Conservation (phyloP, 495 filamentous ascomycete species). For the Aspergillus olivimuriae region DNA sequence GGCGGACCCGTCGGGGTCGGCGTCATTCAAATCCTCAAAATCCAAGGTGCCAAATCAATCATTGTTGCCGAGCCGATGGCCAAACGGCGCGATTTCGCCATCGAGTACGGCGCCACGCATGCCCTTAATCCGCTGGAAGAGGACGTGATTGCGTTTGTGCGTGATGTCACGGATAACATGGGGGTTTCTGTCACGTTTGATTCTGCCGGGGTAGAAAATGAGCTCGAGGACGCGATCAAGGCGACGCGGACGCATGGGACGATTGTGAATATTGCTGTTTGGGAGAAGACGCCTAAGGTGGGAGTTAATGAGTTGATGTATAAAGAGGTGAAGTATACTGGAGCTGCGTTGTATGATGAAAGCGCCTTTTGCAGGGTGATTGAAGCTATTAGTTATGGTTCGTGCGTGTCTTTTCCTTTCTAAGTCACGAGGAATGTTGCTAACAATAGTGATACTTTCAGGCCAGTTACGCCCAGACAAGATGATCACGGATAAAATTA, state of each 20-base stretch:
- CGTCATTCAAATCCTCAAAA: conserved; percentile 47
- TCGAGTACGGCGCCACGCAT: background rate
- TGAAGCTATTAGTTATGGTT: no score
- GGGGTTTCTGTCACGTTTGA: conserved; percentile 4
- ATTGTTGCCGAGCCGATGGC: conserved; percentile 29
- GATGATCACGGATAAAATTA: conserved; percentile 3
- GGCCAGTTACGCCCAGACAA: no score
- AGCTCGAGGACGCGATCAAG: background rate
- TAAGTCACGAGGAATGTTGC: background rate
- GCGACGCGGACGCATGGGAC: background rate
- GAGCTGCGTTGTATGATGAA: background rate
- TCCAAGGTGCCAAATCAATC: conserved; percentile 42
- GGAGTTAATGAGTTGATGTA: conserved; percentile 1
- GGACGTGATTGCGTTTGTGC: background rate
- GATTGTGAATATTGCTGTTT: conserved; percentile 6
- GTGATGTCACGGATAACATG: background rate
- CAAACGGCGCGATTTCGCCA: background rate
- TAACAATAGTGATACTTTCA: no score
- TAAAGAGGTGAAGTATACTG: background rate
- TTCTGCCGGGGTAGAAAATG: background rate
- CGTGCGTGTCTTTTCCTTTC: no score
- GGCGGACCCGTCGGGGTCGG: conserved; percentile 55
- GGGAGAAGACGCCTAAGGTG: conserved; percentile 1
- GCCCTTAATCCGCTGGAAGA: background rate
- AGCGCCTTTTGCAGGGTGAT: background rate